Evolutionary conservation across 2,329 filamentous ascomycete species (phyloP).

Genomic region (Fusarium coicis): DNA sequence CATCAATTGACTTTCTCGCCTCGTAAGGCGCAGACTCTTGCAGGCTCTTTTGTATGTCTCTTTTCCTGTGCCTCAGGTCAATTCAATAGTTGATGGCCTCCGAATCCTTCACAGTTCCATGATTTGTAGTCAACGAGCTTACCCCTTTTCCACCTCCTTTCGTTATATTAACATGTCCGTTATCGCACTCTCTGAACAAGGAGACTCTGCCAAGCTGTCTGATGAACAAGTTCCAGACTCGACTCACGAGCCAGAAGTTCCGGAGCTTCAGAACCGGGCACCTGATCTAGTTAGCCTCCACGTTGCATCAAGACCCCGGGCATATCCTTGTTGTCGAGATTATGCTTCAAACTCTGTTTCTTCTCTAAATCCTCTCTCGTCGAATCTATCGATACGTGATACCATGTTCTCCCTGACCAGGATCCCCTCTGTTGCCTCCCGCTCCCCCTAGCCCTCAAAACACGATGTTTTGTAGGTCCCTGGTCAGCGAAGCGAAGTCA

Average conservation of each 20-base stretch:
- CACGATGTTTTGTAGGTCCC: neutral
- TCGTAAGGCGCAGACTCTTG: neutral
- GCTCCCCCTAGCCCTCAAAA: neutral
- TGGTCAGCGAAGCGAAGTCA: neutral
- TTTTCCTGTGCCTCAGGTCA: neutral
- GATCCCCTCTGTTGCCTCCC: slow-evolving; percentile 4
- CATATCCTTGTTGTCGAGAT: slow-evolving; percentile 1
- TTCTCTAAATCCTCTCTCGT: neutral
- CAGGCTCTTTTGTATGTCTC: neutral
- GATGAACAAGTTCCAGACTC: neutral
- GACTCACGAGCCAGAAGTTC: neutral
- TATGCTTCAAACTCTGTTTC: slow-evolving; percentile 7
- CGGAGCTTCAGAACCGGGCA: neutral
- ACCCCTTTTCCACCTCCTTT: neutral
- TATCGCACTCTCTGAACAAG: neutral
- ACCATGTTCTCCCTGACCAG: neutral
- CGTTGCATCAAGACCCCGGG: neutral
- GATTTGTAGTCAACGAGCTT: neutral
- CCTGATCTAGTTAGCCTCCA: neutral
- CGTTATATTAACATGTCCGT: neutral
- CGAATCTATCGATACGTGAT: neutral
- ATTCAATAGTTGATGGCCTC: neutral
- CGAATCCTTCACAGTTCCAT: neutral
- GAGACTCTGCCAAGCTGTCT: slow-evolving; percentile 1
- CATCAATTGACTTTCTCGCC: neutral